These are phyloP conservation scores for Syzygium aromaticum DNA, from an alignment of 345 rosid species.

Conservation along the genomic window DNA sequence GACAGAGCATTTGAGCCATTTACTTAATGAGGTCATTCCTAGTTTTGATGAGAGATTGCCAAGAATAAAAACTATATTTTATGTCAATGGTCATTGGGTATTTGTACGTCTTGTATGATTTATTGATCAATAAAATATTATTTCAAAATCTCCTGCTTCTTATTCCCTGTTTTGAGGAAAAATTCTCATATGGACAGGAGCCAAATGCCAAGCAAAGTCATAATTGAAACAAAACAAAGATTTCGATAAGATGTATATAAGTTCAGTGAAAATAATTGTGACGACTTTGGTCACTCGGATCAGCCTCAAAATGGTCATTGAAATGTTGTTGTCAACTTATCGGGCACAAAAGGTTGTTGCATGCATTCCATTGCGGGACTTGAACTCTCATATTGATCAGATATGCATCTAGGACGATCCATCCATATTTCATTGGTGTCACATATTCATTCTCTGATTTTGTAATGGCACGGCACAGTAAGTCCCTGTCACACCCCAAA, in stretches of 20 bases:
- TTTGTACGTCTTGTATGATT: neutral
- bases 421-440: neutral
- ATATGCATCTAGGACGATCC: neutral
- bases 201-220: neutral
- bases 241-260: neutral
- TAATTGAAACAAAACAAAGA: neutral
- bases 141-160: neutral
- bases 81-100: neutral
- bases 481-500: too few species aligned
- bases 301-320: neutral
- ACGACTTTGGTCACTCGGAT: neutral
- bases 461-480: neutral
- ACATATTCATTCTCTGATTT: neutral
- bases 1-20: neutral
- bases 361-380: neutral
- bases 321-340: neutral
- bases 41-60: neutral
- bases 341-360: neutral
- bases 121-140: neutral
- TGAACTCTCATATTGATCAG: neutral
- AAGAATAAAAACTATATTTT: neutral
- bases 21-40: neutral
- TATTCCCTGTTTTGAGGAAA: neutral
- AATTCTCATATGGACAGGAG: neutral
- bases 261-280: neutral